These are phyloP conservation scores for Globisporangium uncinulatum DNA, from an alignment of 352 stramenopile species.

Conservation along the genomic window DNA sequence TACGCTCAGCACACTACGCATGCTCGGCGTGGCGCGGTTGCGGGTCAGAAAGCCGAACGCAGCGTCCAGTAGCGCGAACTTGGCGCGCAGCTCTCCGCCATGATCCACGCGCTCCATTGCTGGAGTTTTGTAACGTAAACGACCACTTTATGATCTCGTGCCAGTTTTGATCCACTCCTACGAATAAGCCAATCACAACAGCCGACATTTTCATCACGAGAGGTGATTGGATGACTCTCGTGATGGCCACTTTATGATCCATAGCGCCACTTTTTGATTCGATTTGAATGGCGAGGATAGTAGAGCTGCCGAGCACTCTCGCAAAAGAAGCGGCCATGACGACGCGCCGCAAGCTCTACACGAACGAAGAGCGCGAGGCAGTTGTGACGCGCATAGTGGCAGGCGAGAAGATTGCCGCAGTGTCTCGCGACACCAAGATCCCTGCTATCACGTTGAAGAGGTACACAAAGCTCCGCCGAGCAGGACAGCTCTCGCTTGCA, in stretches of 20 bases:
- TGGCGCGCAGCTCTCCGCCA: conserved; percentile 13
- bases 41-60: conserved; percentile 62
- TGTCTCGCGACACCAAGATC: not conserved
- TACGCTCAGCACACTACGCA: conserved; percentile 53
- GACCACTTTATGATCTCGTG: too few species aligned
- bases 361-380: not conserved
- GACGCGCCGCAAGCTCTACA: conserved; percentile 2
- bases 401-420: not conserved
- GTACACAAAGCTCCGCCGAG: not conserved
- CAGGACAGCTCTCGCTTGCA: not conserved
- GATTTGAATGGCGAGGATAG: too few species aligned
- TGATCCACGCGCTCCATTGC: too few species aligned
- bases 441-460: not conserved
- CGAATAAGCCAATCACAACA: too few species aligned
- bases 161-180: too few species aligned
- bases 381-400: not conserved
- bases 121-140: too few species aligned
- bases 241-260: too few species aligned
- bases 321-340: not conserved
- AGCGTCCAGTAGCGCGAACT: conserved; percentile 67
- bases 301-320: too few species aligned
- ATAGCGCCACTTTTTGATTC: too few species aligned
- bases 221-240: too few species aligned
- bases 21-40: conserved; percentile 31
- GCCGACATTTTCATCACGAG: too few species aligned